Evolutionary conservation across 805 yeast genomes (phyloP).

Genomic region (Priceomyces carsonii): DNA sequence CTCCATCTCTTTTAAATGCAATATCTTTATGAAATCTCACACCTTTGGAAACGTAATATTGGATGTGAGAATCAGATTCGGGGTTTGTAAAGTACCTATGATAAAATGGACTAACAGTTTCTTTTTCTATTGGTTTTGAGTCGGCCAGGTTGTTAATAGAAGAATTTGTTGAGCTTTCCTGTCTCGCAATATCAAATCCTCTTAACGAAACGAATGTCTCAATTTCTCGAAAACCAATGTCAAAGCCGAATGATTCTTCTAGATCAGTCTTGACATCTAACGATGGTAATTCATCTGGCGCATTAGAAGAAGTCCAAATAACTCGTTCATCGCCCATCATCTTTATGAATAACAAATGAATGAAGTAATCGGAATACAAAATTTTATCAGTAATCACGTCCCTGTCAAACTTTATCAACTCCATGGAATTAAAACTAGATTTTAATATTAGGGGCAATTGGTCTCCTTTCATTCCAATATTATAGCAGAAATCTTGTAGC

Average conservation of each 20-base stretch:
- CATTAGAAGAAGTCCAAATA: constrained; percentile 61
- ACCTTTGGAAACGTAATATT: constrained; percentile 76
- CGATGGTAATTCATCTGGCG: constrained; percentile 49
- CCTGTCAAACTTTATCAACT: constrained; percentile 67
- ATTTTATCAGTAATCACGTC: constrained; percentile 57
- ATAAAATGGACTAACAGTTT: constrained; percentile 57
- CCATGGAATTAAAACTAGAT: constrained; percentile 70
- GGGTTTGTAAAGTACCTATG: constrained; percentile 86
- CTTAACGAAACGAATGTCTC: not conserved
- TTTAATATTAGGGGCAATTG: constrained; percentile 47
- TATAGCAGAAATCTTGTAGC: constrained; percentile 58
- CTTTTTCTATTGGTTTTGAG: too few species aligned
- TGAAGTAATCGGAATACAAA: constrained; percentile 60
- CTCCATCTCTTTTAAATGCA: constrained; percentile 24
- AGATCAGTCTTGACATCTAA: constrained; percentile 28
- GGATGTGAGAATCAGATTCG: constrained; percentile 77
- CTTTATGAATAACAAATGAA: constrained; percentile 60
- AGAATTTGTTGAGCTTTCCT: too few species aligned
- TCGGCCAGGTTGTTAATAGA: too few species aligned
- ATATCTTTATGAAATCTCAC: constrained; percentile 55
- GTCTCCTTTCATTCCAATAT: constrained; percentile 48
- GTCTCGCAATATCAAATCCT: constrained; percentile 1
- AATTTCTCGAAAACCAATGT: constrained; percentile 1
- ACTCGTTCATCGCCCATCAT: constrained; percentile 70
- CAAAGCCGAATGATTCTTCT: constrained; percentile 9